Base-by-base conservation (phyloP, 73 alveolate genomes). In the Halteria grandinella region DNA sequence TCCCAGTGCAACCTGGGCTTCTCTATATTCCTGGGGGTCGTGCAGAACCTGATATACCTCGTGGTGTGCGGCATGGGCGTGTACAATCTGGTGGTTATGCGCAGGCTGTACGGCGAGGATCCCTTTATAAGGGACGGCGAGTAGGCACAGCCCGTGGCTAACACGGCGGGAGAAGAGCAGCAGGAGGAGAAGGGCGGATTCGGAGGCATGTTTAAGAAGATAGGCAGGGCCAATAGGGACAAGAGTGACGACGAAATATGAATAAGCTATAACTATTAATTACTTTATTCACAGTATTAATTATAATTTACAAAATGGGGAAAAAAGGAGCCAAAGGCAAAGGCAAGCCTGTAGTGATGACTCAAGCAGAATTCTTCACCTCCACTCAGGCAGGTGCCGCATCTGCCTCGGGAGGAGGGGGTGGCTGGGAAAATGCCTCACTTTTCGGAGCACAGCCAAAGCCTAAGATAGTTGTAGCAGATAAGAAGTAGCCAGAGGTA, bases 11-110 rank as follows among this genome's bases (percentile, higher is more conserved):
- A 66, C 14, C 33, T 64, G 33, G 80, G 80, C 23, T 80, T 80
- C 53, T 76, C 91, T 17, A 80, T 80, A 11, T 80, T 80, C 54
- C 39, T 80, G 17, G 79, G 79, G 3, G 80, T 70, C 2, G 69
- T 80, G 8, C 72, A 80, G 41, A 41, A 54, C 14, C 36, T 80
- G 11, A 10, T 54, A 27, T 80, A 70, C 29, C 33, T 44, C 3
- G 45, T 53, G 23, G 14, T 54, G 10, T 36, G 39, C 28, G 80
- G 51, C 17, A 7, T 66, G 15, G 80, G 80, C 10, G 47, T 45
- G 11, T 66, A 6, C 66, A 20, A 66, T 53, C 31, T 66, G 28
- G 47, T 66, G 5, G 47, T 23, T 27, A n/a, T 66, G 4, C 20
- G 54, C 15, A 17, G 47, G 21, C 55, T 66, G 14, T 66, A 66